Evolutionary conservation across 768 basidiomycete species (phyloP).

Genomic region (Tricholoma bakamatsutake): DNA sequence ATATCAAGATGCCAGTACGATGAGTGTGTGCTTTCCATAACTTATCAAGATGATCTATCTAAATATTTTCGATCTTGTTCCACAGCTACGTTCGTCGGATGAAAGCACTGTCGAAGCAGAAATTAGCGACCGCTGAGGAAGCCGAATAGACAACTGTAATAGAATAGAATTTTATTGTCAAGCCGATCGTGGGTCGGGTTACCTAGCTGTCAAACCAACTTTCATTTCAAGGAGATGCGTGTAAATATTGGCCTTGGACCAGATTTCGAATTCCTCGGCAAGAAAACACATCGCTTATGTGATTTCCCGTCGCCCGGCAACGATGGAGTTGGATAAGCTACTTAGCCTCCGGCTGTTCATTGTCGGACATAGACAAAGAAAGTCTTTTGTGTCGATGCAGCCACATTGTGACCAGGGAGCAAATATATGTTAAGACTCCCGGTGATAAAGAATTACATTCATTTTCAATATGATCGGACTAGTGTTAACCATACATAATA

Average conservation of each 20-base stretch:
- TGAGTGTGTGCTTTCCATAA: conserved; percentile 57
- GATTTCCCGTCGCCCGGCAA: no score
- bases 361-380: no score
- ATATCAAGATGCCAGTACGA: conserved; percentile 82
- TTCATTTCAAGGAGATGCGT: neutral
- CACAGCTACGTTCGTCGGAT: conserved; percentile 81
- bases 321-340: no score
- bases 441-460: neutral
- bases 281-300: no score
- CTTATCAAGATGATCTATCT: neutral
- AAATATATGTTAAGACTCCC: no score
- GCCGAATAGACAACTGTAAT: conserved; percentile 19
- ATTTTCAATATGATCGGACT: neutral
- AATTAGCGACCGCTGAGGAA: conserved; percentile 36
- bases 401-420: no score
- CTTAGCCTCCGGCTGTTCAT: no score
- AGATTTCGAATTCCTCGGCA: no score
- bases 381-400: no score
- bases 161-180: neutral
- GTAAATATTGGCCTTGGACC: no score
- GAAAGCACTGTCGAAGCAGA: conserved; percentile 76
- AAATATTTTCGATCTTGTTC: neutral
- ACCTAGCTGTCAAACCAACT: neutral
- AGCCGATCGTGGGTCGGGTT: neutral
- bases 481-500: neutral